Evolutionary conservation across 371 early-diverging fungal genomes (phyloP).

Genomic region (Haplosporangium sp.): DNA sequence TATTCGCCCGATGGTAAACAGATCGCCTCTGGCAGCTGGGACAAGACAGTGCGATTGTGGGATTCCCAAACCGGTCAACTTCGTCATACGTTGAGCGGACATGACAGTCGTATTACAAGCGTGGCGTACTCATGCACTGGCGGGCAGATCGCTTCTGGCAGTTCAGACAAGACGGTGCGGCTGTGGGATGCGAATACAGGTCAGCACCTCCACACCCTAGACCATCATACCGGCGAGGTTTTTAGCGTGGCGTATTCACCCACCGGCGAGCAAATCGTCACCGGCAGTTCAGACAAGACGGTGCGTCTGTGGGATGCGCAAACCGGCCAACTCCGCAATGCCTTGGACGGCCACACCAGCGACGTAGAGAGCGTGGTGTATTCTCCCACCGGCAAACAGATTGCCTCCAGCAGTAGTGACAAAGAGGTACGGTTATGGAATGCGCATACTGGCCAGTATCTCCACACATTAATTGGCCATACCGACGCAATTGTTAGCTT

Average conservation of each 20-base stretch:
- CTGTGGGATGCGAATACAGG: constrained; percentile 3
- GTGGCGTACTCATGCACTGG: no score
- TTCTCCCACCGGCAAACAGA: constrained; percentile 3
- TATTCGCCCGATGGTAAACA: no score
- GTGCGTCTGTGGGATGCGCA: constrained; percentile 7
- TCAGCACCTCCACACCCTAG: not conserved
- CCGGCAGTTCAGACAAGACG: not conserved
- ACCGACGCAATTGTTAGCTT: not conserved
- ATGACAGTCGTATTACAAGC: no score
- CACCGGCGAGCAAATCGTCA: not conserved
- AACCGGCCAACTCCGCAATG: not conserved
- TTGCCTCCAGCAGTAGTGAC: constrained; percentile 1
- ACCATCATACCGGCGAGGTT: not conserved
- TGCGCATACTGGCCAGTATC: not conserved
- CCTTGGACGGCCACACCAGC: constrained; percentile 4
- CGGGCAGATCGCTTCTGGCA: no score
- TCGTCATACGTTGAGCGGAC: not conserved
- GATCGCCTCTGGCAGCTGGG: no score
- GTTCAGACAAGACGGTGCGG: no score
- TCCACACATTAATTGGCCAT: constrained; percentile 2
- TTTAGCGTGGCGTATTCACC: not conserved
- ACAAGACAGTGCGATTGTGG: no score
- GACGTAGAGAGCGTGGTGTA: not conserved
- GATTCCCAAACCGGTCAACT: not conserved
- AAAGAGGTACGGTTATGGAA: constrained; percentile 8